Base-by-base conservation (phyloP, 164 flowering plant species). In the Aristolochia contorta region DNA sequence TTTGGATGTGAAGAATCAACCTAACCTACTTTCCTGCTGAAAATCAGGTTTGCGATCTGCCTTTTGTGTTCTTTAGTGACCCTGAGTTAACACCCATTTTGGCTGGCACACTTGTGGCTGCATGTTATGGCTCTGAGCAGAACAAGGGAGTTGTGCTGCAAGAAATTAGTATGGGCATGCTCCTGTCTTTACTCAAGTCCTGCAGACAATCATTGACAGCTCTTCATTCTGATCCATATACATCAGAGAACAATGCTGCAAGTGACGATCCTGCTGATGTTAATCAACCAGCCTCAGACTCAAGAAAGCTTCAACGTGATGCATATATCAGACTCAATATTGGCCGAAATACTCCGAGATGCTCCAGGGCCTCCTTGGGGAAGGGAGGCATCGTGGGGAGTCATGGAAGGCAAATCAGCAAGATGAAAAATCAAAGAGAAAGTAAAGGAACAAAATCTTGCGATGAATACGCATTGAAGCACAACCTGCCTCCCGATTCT, bases 61-160 rank as follows among this genome's bases (percentile, higher is more conserved):
- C 97, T 4, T 88, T 91, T 47, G 85, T 75, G 60, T 91, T 91
- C 83, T 91, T 91, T 76, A 91, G 97, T 43, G 90, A 88, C 63
- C 89, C 94, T 9, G 87, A 83, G 61, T 68, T 88, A 78, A 85
- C 85, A 85, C 96, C 98, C 49, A 68, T 80, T 37, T 77, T 91
- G 70, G 94, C 85, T 22, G 84, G 92, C 61, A 84, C 94, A 6
- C 75, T 91, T 10, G 87, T 91, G 46, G 89, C 96, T 59, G 85
- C 90, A 54, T 86, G 94, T 64, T 91, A 74, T 71, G 91, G 91
- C 12, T 82, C 87, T 69, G 92, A 82, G 65, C 98, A 89, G 81
- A 91, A 87, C 67, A 87, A 78, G 71, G 82, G 64, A 20, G 84
- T 89, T 47, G 82, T 91, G 67, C 91, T 81, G 73, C 95, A 84